Base-by-base conservation (phyloP, 768 basidiomycete species). In the Lanmaoa rubissima region DNA sequence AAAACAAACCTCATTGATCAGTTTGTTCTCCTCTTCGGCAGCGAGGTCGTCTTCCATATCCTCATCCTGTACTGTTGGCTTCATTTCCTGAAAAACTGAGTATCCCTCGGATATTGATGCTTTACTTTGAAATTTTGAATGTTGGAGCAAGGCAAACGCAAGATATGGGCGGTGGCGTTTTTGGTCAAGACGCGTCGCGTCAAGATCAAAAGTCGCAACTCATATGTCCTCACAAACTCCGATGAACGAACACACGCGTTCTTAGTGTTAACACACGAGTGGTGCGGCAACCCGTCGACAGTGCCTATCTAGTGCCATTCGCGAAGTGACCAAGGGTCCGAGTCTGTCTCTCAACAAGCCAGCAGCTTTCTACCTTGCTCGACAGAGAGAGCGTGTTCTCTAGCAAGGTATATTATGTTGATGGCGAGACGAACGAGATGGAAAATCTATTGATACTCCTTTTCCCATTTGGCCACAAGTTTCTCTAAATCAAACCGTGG, bases 401-500 rank as follows among this genome's bases (percentile, higher is more conserved):
- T 67, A 69, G 58, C 64, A 60, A 62, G 67, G 62, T 67, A 61
- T 68, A 71, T 64, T 67, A 61, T 68, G 70, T 63, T 58, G 59
- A 58, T 47, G 58, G 57, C 51, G 62, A 53, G 51, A 60, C 34
- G 46, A 53, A 55, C 17, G 49, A 54, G 38, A 43, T 17, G 66
- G 56, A 70, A 61, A 57, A 41, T 71, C 78, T 76, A 86, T 79
- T 77, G 76, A 68, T 77, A 82, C 64, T 83, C 84, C 69, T 80
- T 84, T 74, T 91, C 90, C 81, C 85, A 86, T 69, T 85, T 83
- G 43, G 80, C 79, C 70, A 92, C 67, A 58, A 97, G 76, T 75
- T 93, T 93, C 81, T 98, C 96, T 71, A 98, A 79, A 80, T 98
- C 94, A 75, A 98, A 99, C 61, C 83, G 85, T 51, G 96, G 93